Conservation (phyloP, 192 early-diverging fungal species). For the Dispira simplex region DNA sequence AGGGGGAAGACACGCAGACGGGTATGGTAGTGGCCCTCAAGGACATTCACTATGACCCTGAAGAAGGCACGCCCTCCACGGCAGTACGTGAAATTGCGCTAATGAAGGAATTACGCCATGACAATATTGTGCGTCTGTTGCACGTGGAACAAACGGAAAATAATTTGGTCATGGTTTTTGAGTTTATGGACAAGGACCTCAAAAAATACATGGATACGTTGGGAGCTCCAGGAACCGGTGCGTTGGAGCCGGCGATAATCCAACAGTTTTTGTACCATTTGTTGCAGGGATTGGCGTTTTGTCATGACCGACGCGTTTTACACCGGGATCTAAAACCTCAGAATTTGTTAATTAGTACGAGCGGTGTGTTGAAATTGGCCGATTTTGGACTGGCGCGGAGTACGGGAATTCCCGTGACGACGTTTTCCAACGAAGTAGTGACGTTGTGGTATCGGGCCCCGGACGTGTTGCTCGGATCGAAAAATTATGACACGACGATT, state of each 20-base stretch:
- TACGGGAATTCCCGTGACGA: conserved; percentile 77
- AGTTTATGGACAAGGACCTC: conserved; percentile 77
- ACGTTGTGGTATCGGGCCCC: conserved; percentile 97
- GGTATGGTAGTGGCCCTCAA: conserved; percentile 90
- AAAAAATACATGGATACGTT: conserved; percentile 73
- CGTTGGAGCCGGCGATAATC: conserved; percentile 41
- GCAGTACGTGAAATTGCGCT: conserved; percentile 97
- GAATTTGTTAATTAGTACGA: conserved; percentile 66
- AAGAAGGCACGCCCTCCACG: conserved; percentile 90
- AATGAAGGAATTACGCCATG: conserved; percentile 90
- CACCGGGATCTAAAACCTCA: conserved; percentile 80
- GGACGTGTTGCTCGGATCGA: conserved; percentile 90
- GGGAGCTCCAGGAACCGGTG: conserved; percentile 46
- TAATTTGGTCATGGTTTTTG: conserved; percentile 74
- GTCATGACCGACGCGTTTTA: conserved; percentile 70
- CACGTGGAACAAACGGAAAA: conserved; percentile 78
- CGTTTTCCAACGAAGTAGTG: conserved; percentile 96
- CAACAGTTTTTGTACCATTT: conserved; percentile 76
- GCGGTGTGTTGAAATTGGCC: conserved; percentile 68
- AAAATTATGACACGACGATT: conserved; percentile 88
- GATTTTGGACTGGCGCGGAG: conserved; percentile 74
- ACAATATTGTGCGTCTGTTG: conserved; percentile 74
- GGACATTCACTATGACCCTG: conserved; percentile 81
- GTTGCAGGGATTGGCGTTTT: conserved; percentile 66
- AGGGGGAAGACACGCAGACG: conserved; percentile 60